phyloP scores from a whole-genome alignment of 2,329 filamentous ascomycete genomes.

The Nigrospora oryzae region DNA sequence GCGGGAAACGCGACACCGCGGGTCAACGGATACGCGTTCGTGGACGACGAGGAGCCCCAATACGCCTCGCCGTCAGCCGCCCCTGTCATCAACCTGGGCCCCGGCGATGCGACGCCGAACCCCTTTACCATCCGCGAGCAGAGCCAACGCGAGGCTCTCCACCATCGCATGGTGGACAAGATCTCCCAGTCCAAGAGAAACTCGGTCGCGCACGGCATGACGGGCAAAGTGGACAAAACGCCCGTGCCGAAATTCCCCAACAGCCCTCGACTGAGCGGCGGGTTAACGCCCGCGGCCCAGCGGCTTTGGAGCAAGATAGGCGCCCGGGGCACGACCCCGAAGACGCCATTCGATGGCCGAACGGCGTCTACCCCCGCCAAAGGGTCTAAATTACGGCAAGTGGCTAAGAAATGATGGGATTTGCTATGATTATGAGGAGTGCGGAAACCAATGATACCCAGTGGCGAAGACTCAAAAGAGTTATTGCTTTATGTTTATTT shows the following conservation, averaged over 20 bases:
- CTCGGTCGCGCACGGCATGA: slow-evolving; percentile 49
- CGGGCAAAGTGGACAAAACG: slow-evolving; percentile 48
- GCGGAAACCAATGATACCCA: slow-evolving; percentile 11
- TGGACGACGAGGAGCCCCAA: slow-evolving; percentile 67
- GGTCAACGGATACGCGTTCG: slow-evolving; percentile 90
- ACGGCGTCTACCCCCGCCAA: slow-evolving; percentile 29
- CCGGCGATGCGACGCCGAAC: slow-evolving; percentile 57
- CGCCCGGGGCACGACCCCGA: slow-evolving; percentile 22
- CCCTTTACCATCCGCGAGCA: slow-evolving; percentile 75
- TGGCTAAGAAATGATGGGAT: slow-evolving; percentile 14
- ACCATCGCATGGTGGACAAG: slow-evolving; percentile 79
- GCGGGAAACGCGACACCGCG: slow-evolving; percentile 73
- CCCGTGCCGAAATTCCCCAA: slow-evolving; percentile 65
- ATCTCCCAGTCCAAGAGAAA: slow-evolving; percentile 65
- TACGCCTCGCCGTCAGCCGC: slow-evolving; percentile 26
- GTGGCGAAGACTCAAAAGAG: too few species aligned
- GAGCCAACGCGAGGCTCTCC: slow-evolving; percentile 69
- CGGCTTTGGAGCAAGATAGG: slow-evolving; percentile 57
- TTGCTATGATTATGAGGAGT: background rate
- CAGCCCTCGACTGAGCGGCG: slow-evolving; percentile 47
- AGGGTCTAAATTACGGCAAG: slow-evolving; percentile 24
- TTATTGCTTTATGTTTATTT: too few species aligned
- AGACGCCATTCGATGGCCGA: slow-evolving; percentile 29
- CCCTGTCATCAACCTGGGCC: slow-evolving; percentile 47
- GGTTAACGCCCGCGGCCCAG: slow-evolving; percentile 67